These are phyloP conservation scores for Scheffersomyces ergatensis DNA, from an alignment of 805 yeast genomes.

Conservation along the genomic window DNA sequence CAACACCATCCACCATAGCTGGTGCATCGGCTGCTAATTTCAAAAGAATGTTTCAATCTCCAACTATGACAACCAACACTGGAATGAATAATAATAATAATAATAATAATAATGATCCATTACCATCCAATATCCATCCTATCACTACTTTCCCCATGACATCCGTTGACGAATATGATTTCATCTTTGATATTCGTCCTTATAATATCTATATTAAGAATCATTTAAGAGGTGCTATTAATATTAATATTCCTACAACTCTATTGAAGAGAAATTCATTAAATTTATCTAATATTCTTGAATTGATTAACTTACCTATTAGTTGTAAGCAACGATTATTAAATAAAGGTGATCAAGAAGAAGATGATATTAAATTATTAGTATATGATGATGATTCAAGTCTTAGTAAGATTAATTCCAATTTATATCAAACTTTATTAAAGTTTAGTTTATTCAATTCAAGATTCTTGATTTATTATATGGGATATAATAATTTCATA, in stretches of 20 bases:
- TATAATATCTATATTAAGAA: slow-evolving; percentile 31
- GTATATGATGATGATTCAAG: slow-evolving; percentile 33
- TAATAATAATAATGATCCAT: neutral
- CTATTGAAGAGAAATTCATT: slow-evolving; percentile 37
- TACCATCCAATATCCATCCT: neutral
- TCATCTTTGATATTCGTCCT: slow-evolving; percentile 37
- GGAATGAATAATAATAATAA: no score
- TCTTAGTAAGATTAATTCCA: slow-evolving; percentile 16
- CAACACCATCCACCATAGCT: no score
- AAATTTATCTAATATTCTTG: slow-evolving; percentile 28
- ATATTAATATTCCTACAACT: slow-evolving; percentile 45
- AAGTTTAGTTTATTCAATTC: slow-evolving; percentile 23
- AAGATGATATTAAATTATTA: slow-evolving; percentile 19
- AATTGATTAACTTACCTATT: slow-evolving; percentile 24
- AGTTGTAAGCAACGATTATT: slow-evolving; percentile 16
- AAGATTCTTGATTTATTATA: slow-evolving; percentile 5
- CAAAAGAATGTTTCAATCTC: no score
- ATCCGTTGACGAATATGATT: slow-evolving; percentile 2
- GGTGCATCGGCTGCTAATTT: no score
- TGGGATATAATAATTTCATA: neutral
- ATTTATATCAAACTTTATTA: slow-evolving; percentile 26
- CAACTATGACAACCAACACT: no score
- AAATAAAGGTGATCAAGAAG: neutral
- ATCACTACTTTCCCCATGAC: neutral
- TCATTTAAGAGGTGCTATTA: slow-evolving; percentile 29